Percentiles rank a stretch among this genome's conserved stretches.
These are phyloP conservation scores for Ustilago shanxiensis DNA, from an alignment of 1,284 basidiomycete species.

Conservation along the genomic window DNA sequence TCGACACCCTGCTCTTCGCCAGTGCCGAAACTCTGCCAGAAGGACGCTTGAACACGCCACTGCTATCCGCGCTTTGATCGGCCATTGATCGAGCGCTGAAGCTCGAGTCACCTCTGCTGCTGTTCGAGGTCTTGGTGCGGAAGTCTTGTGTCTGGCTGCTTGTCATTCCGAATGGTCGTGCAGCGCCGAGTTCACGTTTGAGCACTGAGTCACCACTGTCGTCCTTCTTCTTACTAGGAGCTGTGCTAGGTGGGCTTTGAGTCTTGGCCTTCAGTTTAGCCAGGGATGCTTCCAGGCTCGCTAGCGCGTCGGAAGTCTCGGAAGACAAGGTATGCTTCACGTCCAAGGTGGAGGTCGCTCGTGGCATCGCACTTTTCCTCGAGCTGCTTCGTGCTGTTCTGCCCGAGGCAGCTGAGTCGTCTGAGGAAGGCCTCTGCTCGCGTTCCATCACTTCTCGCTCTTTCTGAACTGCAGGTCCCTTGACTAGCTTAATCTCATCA, in stretches of 20 bases:
- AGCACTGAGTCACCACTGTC: slow-evolving; percentile 1
- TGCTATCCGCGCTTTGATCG: slow-evolving; percentile 33
- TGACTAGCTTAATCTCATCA: slow-evolving; percentile 41
- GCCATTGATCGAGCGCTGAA: slow-evolving; percentile 15
- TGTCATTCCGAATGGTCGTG: slow-evolving; percentile 14
- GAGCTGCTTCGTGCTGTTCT: neutral
- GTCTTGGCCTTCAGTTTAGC: slow-evolving; percentile 42
- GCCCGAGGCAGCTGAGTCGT: slow-evolving; percentile 2
- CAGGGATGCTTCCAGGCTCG: slow-evolving; percentile 52
- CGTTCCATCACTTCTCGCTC: neutral
- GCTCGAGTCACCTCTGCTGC: slow-evolving; percentile 16
- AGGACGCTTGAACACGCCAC: slow-evolving; percentile 36
- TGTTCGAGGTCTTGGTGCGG: slow-evolving; percentile 6
- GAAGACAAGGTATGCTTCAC: slow-evolving; percentile 42
- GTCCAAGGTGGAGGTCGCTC: slow-evolving; percentile 21
- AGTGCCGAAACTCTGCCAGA: slow-evolving; percentile 38
- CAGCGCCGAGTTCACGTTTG: slow-evolving; percentile 27
- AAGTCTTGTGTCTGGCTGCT: slow-evolving; percentile 25
- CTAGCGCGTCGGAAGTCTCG: slow-evolving; percentile 48
- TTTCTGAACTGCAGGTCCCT: slow-evolving; percentile 20
- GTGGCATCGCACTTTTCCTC: slow-evolving; percentile 9
- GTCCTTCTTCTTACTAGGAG: slow-evolving; percentile 13
- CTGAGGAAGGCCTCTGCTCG: slow-evolving; percentile 6
- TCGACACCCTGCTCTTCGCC: slow-evolving; percentile 35
- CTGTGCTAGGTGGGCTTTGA: slow-evolving; percentile 11